Percentiles rank a stretch among this genome's conserved stretches.
Evolutionary conservation across 1,139 yeast genomes (phyloP).

Genomic region (Diutina catenulata): DNA sequence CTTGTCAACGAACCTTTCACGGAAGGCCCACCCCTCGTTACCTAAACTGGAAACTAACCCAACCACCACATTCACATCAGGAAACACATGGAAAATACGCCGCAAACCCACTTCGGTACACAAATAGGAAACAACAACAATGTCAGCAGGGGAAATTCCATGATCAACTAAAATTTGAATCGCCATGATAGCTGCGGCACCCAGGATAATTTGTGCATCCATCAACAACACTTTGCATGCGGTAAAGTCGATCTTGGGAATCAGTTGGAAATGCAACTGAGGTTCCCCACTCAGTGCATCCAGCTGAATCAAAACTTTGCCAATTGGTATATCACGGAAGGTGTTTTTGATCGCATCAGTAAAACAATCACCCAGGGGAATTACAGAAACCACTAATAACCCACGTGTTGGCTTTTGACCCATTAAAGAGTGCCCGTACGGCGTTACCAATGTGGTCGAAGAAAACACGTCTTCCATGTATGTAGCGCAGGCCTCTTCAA

Average conservation of each 20-base stretch:
- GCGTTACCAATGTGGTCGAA: slow-evolving; percentile 11
- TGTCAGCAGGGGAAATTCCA: slow-evolving; percentile 49
- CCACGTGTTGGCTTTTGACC: slow-evolving; percentile 36
- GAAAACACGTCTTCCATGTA: slow-evolving; percentile 14
- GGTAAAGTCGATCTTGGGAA: slow-evolving; percentile 29
- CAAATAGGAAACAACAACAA: slow-evolving; percentile 57
- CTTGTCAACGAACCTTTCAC: slow-evolving; percentile 63
- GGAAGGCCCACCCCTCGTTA: slow-evolving; percentile 42
- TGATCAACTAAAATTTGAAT: slow-evolving; percentile 80
- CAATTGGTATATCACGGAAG: slow-evolving; percentile 66
- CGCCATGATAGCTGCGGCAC: slow-evolving; percentile 94
- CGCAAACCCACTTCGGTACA: slow-evolving; percentile 79
- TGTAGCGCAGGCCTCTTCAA: slow-evolving; percentile 55
- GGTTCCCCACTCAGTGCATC: slow-evolving; percentile 91
- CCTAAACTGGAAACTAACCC: slow-evolving; percentile 48
- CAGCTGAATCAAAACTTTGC: slow-evolving; percentile 78
- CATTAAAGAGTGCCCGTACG: slow-evolving; percentile 17
- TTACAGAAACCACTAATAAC: slow-evolving; percentile 63
- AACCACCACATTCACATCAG: slow-evolving; percentile 52
- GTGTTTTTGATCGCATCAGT: slow-evolving; percentile 65
- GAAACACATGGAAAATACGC: slow-evolving; percentile 64
- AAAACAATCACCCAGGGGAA: slow-evolving; percentile 90
- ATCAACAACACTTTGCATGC: slow-evolving; percentile 31
- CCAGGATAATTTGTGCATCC: slow-evolving; percentile 84
- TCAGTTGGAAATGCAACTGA: slow-evolving; percentile 64